A percentile compares a stretch with the other conserved stretches of the same genome.
Evolutionary conservation across 1,284 basidiomycete species (phyloP).

Genomic region (Moesziomyces globuligerus): DNA sequence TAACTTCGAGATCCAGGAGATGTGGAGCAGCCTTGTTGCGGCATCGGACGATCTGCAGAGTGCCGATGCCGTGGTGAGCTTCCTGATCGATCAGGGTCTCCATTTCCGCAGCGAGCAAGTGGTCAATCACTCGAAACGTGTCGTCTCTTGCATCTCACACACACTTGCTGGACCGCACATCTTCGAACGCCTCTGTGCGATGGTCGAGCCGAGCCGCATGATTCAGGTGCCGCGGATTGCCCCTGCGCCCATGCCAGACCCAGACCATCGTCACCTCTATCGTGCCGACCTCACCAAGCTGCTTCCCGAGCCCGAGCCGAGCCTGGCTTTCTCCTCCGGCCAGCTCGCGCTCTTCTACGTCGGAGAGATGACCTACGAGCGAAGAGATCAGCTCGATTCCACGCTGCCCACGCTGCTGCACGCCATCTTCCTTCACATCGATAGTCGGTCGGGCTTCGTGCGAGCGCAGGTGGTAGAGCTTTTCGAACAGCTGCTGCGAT

Average conservation of each 20-base stretch:
- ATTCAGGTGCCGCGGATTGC: slow-evolving; percentile 75
- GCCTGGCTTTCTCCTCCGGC: slow-evolving; percentile 74
- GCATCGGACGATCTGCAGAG: slow-evolving; percentile 71
- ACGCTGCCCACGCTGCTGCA: slow-evolving; percentile 82
- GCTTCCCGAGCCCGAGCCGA: slow-evolving; percentile 34
- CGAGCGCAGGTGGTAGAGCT: slow-evolving; percentile 78
- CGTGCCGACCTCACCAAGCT: slow-evolving; percentile 42
- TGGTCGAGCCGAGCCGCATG: slow-evolving; percentile 87
- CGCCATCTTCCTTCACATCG: slow-evolving; percentile 82
- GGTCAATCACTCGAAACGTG: slow-evolving; percentile 80
- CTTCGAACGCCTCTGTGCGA: slow-evolving; percentile 83
- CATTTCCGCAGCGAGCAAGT: slow-evolving; percentile 83
- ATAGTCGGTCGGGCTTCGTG: slow-evolving; percentile 78
- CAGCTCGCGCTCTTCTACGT: slow-evolving; percentile 89
- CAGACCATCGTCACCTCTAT: slow-evolving; percentile 65
- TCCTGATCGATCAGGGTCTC: slow-evolving; percentile 86
- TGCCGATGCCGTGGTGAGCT: slow-evolving; percentile 82
- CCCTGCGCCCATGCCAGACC: slow-evolving; percentile 65
- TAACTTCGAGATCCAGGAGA: slow-evolving; percentile 82
- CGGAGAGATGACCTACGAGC: slow-evolving; percentile 81
- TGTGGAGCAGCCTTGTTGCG: slow-evolving; percentile 81
- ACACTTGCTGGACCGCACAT: slow-evolving; percentile 79
- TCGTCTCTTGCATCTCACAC: slow-evolving; percentile 85
- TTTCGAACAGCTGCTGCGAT: slow-evolving; percentile 66
- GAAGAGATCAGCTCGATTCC: slow-evolving; percentile 78